phyloP scores from a whole-genome alignment of 2,329 filamentous ascomycete species.

The Fusarium papillatum region DNA sequence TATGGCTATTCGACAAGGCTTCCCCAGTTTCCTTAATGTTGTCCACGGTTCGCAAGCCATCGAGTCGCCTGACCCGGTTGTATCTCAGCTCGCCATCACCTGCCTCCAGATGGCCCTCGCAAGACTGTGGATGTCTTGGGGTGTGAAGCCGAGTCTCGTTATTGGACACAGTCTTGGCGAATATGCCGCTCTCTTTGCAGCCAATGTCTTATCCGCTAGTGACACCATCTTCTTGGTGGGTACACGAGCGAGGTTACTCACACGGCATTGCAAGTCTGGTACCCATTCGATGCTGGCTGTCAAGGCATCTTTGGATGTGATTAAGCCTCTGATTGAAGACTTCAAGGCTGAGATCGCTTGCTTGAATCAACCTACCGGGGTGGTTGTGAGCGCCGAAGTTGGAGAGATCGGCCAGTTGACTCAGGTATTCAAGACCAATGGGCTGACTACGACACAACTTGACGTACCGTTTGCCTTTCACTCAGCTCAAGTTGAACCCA shows the following conservation, averaged over 20 bases:
- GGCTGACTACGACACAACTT: slow-evolving; percentile 61
- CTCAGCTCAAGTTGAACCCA: slow-evolving; percentile 66
- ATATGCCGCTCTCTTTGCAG: slow-evolving; percentile 72
- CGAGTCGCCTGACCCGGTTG: slow-evolving; percentile 26
- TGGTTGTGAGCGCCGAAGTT: slow-evolving; percentile 71
- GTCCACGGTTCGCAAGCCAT: slow-evolving; percentile 57
- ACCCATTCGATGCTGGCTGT: slow-evolving; percentile 32
- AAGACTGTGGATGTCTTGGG: slow-evolving; percentile 49
- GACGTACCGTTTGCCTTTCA: slow-evolving; percentile 68
- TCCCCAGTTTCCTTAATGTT: slow-evolving; percentile 54
- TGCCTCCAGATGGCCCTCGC: slow-evolving; percentile 57
- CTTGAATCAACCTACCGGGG: slow-evolving; percentile 82
- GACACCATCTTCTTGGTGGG: slow-evolving; percentile 75
- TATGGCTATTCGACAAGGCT: slow-evolving; percentile 49
- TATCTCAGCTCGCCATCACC: slow-evolving; percentile 54
- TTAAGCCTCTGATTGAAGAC: slow-evolving; percentile 38
- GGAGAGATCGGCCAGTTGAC: slow-evolving; percentile 59
- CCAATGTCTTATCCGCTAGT: slow-evolving; percentile 69
- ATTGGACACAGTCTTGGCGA: slow-evolving; percentile 70
- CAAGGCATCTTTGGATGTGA: slow-evolving; percentile 11
- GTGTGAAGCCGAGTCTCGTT: slow-evolving; percentile 54
- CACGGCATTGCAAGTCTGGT: slow-evolving; percentile 61
- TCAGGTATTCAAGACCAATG: slow-evolving; percentile 46
- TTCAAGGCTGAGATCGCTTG: slow-evolving; percentile 72
- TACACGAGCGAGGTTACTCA: slow-evolving; percentile 66